phyloP scores from a whole-genome alignment of 2,329 filamentous ascomycete genomes.

The Furcasterigmium sp. region DNA sequence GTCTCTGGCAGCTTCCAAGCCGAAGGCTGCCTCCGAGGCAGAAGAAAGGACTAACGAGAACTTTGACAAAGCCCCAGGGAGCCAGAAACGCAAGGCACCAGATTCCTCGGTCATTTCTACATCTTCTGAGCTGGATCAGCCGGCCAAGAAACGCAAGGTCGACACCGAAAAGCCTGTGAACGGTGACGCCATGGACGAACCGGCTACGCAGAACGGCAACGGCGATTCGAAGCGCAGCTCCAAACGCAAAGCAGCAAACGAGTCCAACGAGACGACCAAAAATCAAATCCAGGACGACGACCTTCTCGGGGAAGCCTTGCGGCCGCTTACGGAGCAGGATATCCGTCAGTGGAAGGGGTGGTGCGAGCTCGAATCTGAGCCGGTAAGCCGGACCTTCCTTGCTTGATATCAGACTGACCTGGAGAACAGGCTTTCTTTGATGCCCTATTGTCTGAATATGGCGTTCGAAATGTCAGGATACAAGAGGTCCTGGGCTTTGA shows the following conservation, averaged over 20 bases:
- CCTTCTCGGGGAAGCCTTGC: conserved; percentile 40
- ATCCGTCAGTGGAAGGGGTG: conserved; percentile 63
- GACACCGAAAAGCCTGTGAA: too few species aligned
- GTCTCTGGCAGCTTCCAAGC: too few species aligned
- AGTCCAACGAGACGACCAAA: conserved; percentile 16
- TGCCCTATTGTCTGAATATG: conserved; percentile 73
- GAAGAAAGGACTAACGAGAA: too few species aligned
- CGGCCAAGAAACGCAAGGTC: too few species aligned
- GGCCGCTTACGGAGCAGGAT: conserved; percentile 44
- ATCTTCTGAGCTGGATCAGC: too few species aligned
- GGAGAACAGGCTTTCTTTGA: conserved; percentile 77
- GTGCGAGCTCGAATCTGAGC: conserved; percentile 86
- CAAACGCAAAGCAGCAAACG: conserved; percentile 37
- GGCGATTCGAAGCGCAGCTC: conserved; percentile 33
- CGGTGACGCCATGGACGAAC: not conserved
- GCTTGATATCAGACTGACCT: too few species aligned
- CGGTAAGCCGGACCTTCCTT: too few species aligned
- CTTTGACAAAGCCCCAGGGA: too few species aligned
- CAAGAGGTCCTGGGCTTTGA: conserved; percentile 75
- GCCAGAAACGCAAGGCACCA: too few species aligned
- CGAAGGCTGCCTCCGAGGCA: too few species aligned
- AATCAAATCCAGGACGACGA: conserved; percentile 24
- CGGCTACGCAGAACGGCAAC: too few species aligned
- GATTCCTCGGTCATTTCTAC: too few species aligned
- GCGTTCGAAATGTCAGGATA: conserved; percentile 66